Base-by-base conservation (phyloP, 2,329 filamentous ascomycete genomes). In the Aureobasidium vineae region DNA sequence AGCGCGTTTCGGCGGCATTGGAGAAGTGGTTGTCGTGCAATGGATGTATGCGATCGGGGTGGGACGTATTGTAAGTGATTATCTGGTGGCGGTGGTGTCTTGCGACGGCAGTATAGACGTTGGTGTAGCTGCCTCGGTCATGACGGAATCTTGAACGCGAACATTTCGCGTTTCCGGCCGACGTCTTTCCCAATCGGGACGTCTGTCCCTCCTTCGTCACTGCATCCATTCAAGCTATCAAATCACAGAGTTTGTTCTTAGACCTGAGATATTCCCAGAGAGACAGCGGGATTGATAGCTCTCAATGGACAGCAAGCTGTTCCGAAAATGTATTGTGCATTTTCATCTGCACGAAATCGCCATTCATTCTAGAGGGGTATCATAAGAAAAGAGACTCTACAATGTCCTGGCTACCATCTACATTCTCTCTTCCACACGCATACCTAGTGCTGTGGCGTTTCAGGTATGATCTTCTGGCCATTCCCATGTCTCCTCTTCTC, bases 1-100 rank as follows among this genome's bases (percentile, higher is more conserved):
- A 69, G 70, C 52, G 70, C 70, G 60, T 71, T 74, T 66, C 1
- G 65, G 65, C 47, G 65, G 56, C 65, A 66, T 66, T 38, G 50
- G 23, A 47, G n/a, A 8, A 26, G 61, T 47, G 40, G 8, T 38
- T 56, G 31, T 54, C 19, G 40, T 33, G 50, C 7, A 31, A n/a
- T 13, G 16, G 15, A 7, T 21, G 19, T 59, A 56, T 31, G 64
- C 64, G 53, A 60, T 52, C 53, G 53, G 33, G 26, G 43, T 40
- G 31, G 23, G 15, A 40, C 41, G 50, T 66, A 23, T 60, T 60
- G 43, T 13, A n/a, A 28, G 3, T 31, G 21, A 15, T 19, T 26
- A 26, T 41, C 5, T 26, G n/a, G 38, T 47, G 49, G 38, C 31
- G 19, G 13, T 26, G 23, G 38, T 53, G 49, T 26, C 43, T 65